A percentile compares a stretch with the other conserved stretches of the same genome.
phyloP scores from a whole-genome alignment of 352 stramenopile genomes.

The Globisporangium cylindrosporum region DNA sequence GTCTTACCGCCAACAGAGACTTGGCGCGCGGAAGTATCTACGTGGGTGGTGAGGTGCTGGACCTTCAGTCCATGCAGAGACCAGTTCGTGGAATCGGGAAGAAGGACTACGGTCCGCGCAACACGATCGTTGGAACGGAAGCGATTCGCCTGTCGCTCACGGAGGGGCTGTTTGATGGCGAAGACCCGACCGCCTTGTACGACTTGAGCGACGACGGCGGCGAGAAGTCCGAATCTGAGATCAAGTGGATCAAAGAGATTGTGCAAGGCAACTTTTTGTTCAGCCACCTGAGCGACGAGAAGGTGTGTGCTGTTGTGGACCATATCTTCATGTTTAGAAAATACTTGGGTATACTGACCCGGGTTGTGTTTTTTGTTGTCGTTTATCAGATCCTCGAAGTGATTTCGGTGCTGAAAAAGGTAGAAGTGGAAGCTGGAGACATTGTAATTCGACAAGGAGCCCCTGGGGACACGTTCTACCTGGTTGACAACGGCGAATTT shows the following conservation, averaged over 20 bases:
- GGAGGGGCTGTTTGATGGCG: constrained; percentile 35
- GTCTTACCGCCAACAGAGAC: constrained; percentile 52
- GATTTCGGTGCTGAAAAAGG: constrained; percentile 81
- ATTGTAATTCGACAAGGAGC: constrained; percentile 92
- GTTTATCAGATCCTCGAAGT: constrained; percentile 68
- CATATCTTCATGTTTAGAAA: not conserved
- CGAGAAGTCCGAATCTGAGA: constrained; percentile 75
- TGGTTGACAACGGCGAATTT: constrained; percentile 82
- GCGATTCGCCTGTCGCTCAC: constrained; percentile 78
- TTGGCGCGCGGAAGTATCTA: constrained; percentile 79
- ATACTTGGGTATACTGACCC: not conserved
- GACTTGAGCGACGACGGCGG: constrained; percentile 31
- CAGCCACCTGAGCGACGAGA: constrained; percentile 86
- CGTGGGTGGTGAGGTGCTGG: constrained; percentile 71
- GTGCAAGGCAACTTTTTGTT: constrained; percentile 93
- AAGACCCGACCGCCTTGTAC: constrained; percentile 27
- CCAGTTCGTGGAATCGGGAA: constrained; percentile 64
- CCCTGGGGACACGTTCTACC: constrained; percentile 92
- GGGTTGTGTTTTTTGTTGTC: not conserved
- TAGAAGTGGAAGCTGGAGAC: constrained; percentile 78
- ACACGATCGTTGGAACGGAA: constrained; percentile 85
- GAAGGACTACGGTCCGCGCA: constrained; percentile 61
- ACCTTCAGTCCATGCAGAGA: constrained; percentile 83
- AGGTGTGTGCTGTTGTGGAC: constrained; percentile 46
- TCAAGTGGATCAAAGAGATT: constrained; percentile 83